These are phyloP conservation scores for Peterozyma toletana DNA, from an alignment of 805 yeast genomes.

Conservation along the genomic window DNA sequence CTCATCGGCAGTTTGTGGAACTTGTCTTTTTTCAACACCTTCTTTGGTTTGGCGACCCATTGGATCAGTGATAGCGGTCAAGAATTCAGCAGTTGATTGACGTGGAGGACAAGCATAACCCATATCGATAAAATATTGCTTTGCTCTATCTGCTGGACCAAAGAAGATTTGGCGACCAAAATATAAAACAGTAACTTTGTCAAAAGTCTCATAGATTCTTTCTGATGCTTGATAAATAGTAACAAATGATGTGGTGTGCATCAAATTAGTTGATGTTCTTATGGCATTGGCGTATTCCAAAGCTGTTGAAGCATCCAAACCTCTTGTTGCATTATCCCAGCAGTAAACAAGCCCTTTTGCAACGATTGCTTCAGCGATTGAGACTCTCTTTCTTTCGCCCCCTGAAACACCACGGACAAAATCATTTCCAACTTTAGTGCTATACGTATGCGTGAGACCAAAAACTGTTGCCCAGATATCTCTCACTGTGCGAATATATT, in stretches of 20 bases:
- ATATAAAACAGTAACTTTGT: conserved; percentile 53
- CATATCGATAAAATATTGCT: conserved; percentile 47
- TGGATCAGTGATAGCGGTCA: conserved; percentile 63
- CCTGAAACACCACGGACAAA: conserved; percentile 61
- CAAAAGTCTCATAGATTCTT: conserved; percentile 53
- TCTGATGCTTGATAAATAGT: conserved; percentile 68
- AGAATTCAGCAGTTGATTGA: conserved; percentile 63
- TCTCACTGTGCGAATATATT: conserved; percentile 37
- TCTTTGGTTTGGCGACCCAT: conserved; percentile 41
- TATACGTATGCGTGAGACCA: conserved; percentile 1
- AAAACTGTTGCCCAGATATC: conserved; percentile 31
- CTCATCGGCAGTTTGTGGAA: conserved; percentile 50
- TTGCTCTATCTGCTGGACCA: conserved; percentile 48
- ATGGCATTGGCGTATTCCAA: conserved; percentile 56
- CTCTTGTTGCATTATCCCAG: conserved; percentile 68
- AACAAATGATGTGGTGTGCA: conserved; percentile 50
- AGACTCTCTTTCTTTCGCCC: conserved; percentile 68
- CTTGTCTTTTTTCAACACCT: conserved; percentile 39
- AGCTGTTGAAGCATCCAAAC: conserved; percentile 66
- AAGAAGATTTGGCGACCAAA: conserved; percentile 55
- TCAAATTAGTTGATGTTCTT: conserved; percentile 50
- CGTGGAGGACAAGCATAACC: conserved; percentile 57
- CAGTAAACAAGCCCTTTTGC: conserved; percentile 48
- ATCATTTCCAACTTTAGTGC: conserved; percentile 39
- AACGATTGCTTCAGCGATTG: conserved; percentile 57